A percentile compares a stretch with the other conserved stretches of the same genome.
phyloP scores from a whole-genome alignment of 208 protist species.

The Herpetomonas muscarum region DNA sequence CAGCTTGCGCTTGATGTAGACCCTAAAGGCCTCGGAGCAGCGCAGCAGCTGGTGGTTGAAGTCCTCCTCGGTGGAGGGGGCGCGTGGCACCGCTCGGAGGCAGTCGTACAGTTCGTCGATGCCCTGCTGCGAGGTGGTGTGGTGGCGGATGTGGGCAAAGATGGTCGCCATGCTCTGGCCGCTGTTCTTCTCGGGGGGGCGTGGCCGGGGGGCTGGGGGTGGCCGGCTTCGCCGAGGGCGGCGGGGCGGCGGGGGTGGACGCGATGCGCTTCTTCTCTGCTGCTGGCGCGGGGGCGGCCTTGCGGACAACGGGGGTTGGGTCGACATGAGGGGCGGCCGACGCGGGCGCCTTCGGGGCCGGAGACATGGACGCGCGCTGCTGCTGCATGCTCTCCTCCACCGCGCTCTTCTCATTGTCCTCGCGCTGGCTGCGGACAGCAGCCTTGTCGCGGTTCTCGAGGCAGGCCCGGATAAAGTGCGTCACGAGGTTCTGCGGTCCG shows the following conservation, averaged over 20 bases:
- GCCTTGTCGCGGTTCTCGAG: constrained; percentile 41
- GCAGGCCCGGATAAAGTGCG: constrained; percentile 85
- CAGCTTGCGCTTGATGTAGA: constrained; percentile 84
- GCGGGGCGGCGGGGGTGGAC: background rate
- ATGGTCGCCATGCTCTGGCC: constrained; percentile 36
- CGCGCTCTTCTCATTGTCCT: constrained; percentile 38
- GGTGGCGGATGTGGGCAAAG: constrained; percentile 75
- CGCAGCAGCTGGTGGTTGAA: constrained; percentile 77
- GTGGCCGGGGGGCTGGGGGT: background rate
- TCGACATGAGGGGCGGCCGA: too few species aligned
- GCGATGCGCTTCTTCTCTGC: background rate
- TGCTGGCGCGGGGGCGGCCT: background rate
- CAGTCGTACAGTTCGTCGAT: constrained; percentile 77
- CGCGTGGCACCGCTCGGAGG: constrained; percentile 30
- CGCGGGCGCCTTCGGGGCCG: constrained; percentile 9
- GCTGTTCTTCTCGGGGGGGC: background rate
- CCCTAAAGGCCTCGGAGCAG: constrained; percentile 79
- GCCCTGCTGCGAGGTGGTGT: constrained; percentile 64
- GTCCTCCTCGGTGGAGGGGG: constrained; percentile 33
- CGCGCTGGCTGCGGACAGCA: constrained; percentile 23
- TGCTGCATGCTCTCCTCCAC: constrained; percentile 45
- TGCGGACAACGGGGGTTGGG: background rate
- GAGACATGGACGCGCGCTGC: constrained; percentile 52
- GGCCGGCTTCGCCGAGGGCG: background rate
- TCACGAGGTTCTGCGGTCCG: constrained; percentile 74